Evolutionary conservation across 2,329 filamentous ascomycete species (phyloP).

Genomic region (Alternaria consortialis): DNA sequence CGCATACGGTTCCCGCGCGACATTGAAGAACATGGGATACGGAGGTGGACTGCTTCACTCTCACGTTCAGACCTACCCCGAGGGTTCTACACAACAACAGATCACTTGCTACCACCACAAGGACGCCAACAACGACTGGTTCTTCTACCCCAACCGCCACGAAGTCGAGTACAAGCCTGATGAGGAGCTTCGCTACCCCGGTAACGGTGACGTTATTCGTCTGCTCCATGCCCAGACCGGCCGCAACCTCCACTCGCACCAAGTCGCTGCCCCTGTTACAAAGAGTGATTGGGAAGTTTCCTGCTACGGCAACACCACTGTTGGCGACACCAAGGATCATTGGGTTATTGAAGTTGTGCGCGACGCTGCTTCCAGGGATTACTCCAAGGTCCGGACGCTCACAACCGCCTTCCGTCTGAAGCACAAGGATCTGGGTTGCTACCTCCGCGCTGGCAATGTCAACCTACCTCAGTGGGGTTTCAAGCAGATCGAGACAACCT

Average conservation of each 20-base stretch:
- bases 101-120: constrained; percentile 99
- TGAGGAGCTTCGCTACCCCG: constrained; percentile 75
- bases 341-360: constrained; percentile 93
- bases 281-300: constrained; percentile 95
- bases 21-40: constrained; percentile 99
- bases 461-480: constrained; percentile 99
- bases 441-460: constrained; percentile 91
- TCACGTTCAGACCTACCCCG: constrained; percentile 94
- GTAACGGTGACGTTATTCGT: constrained; percentile 79
- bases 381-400: constrained; percentile 84
- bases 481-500: constrained; percentile 98
- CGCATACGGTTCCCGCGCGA: constrained; percentile 86
- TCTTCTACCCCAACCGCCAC: constrained; percentile 91
- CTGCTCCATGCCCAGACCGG: constrained; percentile 95
- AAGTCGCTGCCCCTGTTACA: constrained; percentile 85
- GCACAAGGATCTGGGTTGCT: constrained; percentile 85
- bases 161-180: constrained; percentile 77
- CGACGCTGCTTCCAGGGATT: constrained; percentile 87
- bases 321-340: constrained; percentile 97
- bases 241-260: constrained; percentile 95
- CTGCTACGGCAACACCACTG: constrained; percentile 91
- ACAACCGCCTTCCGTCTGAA: constrained; percentile 91
- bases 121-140: constrained; percentile 99
- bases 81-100: constrained; percentile 93
- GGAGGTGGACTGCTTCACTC: constrained; percentile 95